Conservation (phyloP, 345 rosid genomes). For the Balakata baccata region DNA sequence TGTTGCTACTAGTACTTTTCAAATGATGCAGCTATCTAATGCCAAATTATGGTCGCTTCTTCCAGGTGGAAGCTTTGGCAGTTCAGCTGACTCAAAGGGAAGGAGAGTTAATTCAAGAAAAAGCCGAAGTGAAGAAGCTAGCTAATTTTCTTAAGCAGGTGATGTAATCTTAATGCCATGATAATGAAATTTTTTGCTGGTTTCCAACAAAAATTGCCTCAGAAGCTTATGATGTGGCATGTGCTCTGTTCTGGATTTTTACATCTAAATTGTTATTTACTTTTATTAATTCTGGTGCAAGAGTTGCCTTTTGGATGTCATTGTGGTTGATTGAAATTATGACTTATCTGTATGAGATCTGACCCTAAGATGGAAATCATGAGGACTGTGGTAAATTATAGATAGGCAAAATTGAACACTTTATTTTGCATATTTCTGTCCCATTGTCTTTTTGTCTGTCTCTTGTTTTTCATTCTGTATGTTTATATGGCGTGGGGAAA, state of each 20-base stretch:
- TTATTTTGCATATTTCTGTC: neutral
- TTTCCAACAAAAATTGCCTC: neutral
- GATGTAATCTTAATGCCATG: neutral
- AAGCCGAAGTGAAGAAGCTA: conserved; percentile 91
- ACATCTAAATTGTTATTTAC: neutral
- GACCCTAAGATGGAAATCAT: neutral
- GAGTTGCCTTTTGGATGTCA: neutral
- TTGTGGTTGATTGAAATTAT: neutral
- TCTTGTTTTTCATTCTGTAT: neutral
- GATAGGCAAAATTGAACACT: neutral
- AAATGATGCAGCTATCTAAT: conserved; percentile 6
- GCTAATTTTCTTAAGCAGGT: conserved; percentile 94
- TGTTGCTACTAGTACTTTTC: neutral
- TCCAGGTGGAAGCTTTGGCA: conserved; percentile 94
- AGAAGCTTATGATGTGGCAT: neutral
- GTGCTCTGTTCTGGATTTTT: neutral
- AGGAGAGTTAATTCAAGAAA: conserved; percentile 90
- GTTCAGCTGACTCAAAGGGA: conserved; percentile 94
- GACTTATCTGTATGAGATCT: neutral
- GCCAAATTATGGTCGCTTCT: conserved; percentile 25
- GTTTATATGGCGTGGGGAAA: neutral
- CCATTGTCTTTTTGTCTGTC: neutral
- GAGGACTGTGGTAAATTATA: neutral
- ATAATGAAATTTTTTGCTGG: neutral
- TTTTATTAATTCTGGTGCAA: neutral